phyloP scores from a whole-genome alignment of 257 asterid species.

The Galeopsis tetrahit region DNA sequence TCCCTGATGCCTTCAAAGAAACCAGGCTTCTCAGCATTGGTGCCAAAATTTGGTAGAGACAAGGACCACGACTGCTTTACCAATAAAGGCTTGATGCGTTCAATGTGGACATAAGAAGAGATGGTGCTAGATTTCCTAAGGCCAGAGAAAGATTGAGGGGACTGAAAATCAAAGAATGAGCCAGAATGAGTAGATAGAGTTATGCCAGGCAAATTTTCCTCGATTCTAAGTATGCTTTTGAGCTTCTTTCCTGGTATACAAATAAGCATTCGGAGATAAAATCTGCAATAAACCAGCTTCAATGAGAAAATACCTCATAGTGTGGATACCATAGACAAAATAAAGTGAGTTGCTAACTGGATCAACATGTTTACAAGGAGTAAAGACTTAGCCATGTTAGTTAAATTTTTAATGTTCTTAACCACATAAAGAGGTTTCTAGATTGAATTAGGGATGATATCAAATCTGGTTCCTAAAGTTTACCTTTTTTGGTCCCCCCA shows the following conservation, averaged over 20 bases:
- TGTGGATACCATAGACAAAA: constrained; percentile 22
- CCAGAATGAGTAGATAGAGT: constrained; percentile 72
- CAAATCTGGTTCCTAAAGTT: too few relatives aligned
- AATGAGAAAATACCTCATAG: constrained; percentile 30
- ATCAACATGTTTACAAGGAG: constrained; percentile 27
- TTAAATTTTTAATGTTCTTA: constrained; percentile 4
- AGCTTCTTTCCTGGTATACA: constrained; percentile 93
- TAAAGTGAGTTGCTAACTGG: constrained; percentile 20
- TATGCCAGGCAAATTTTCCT: constrained; percentile 73
- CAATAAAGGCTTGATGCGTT: constrained; percentile 65
- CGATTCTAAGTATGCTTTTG: constrained; percentile 61
- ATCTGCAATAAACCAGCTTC: constrained; percentile 58
- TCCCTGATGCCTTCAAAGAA: constrained; percentile 65
- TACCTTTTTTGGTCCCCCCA: too few relatives aligned
- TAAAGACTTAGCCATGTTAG: constrained; percentile 22
- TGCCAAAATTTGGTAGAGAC: constrained; percentile 60
- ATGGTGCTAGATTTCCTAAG: constrained; percentile 54
- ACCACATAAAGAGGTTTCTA: constrained; percentile 4
- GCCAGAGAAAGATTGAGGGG: constrained; percentile 55
- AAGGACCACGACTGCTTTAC: constrained; percentile 95
- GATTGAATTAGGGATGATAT: neutral
- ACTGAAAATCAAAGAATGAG: constrained; percentile 63
- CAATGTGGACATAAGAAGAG: constrained; percentile 65
- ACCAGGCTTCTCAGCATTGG: constrained; percentile 50
- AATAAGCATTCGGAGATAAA: constrained; percentile 84